These are phyloP conservation scores for Venturia pyrina DNA, from an alignment of 2,329 filamentous ascomycete genomes.

Conservation along the genomic window DNA sequence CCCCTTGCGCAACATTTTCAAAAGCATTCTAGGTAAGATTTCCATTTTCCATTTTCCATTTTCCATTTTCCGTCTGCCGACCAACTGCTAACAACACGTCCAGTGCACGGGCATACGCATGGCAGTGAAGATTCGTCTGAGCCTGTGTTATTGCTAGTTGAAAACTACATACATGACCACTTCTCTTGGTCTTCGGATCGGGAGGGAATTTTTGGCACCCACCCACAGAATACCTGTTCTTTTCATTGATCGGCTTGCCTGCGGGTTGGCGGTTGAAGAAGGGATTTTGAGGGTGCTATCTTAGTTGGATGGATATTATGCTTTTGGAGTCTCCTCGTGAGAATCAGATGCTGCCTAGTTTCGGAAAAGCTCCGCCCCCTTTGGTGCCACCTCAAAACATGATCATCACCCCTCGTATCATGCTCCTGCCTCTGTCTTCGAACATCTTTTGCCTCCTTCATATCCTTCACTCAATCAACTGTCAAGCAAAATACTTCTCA, in stretches of 20 bases:
- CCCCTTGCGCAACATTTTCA: too few relatives aligned
- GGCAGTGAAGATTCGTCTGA: constrained; percentile 83
- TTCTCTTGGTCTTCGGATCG: constrained; percentile 52
- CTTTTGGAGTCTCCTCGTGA: background rate
- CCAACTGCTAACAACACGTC: constrained; percentile 39
- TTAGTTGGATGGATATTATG: too few relatives aligned
- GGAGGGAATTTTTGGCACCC: constrained; percentile 65
- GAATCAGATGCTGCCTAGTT: background rate
- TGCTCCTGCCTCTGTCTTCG: background rate
- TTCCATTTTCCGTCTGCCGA: background rate
- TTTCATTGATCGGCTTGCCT: constrained; percentile 43
- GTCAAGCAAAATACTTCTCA: background rate
- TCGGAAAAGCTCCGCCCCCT: background rate
- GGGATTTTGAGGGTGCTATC: background rate
- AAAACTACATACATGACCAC: constrained; percentile 70
- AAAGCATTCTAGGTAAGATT: background rate
- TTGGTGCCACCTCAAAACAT: background rate
- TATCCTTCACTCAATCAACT: background rate
- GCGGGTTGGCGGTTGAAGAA: constrained; percentile 3
- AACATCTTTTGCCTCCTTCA: background rate
- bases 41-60: background rate
- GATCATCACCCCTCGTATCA: background rate
- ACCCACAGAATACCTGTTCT: constrained; percentile 17
- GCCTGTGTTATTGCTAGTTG: constrained; percentile 83
- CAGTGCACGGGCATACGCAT: constrained; percentile 69